Base-by-base conservation (phyloP, 2,329 filamentous ascomycete species). In the Scedosporium aurantiacum region DNA sequence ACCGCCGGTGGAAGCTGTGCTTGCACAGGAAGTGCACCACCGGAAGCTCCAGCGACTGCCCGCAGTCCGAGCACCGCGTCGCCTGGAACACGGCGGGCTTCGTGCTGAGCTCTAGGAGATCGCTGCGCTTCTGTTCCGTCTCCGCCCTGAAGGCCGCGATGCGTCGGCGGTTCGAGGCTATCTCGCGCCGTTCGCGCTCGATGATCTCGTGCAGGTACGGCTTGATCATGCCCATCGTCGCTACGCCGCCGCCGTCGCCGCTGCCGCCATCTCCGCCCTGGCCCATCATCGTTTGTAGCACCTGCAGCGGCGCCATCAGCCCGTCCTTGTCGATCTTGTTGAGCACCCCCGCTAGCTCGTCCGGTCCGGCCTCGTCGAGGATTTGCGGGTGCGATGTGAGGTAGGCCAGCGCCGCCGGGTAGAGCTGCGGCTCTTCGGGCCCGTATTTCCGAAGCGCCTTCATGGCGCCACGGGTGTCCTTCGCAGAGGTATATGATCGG, bases 141-240 rank as follows among this genome's bases (percentile, higher is more conserved):
- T 97, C 93, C 5, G 81, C 78, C 32, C 90, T 88, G 72, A 97
- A 96, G 2, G 89, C 91, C 37, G 84, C 81, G 67, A 96, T 96
- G 52, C 93, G 84, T 45, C 87, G 84, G 58, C 89, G 84, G 71
- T 97, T 97, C 41, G 80, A 72, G 6, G 77, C 84, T 63, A 99
- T 97, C 68, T 97, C 92, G 63, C 86, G 86, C 27, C 91, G 84
- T 74, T 99, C 94, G 58, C 90, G 85, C 66, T 90, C 87, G 65
- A 99, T 96, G 7, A 92, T 96, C 58, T 89, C 85, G 65, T 89
- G 85, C 2, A 99, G 84, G 73, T 99, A 99, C 5, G 87, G 85
- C 74, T 97, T 97, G 64, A 99, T 88, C 82, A 97, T 91, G 58
- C 93, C 94, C 90, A 99, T 97, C 0, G 91, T 97, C 0, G 95